Evolutionary conservation across 129 eudicot species (phyloP), one percentile per base, ranked within the genome.

Genomic region (Escallonia rubra): DNA sequence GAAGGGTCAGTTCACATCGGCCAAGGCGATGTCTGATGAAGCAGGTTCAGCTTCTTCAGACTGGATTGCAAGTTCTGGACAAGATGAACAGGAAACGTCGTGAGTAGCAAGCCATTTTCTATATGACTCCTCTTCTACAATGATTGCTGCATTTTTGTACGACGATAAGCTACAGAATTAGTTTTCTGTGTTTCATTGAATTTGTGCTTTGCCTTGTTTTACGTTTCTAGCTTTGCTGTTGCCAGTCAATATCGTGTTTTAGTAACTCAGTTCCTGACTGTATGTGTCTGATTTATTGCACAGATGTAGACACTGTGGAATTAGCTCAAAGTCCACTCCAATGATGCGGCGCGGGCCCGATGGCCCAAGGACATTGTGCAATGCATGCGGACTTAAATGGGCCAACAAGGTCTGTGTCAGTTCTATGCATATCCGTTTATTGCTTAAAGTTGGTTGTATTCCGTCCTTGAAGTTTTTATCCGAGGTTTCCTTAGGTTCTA

Each of bases 271-370:
- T 43, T 54, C 23, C 63, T 75, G 64, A 43, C 49, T 61, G 15
- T 67, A 48, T 23, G 0, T 23, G 34, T 76, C 16, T 77, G 42
- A 41, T 71, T 75, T 65, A n/a, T 43, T 65, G 52, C 66, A 61
- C 86, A 89, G 98, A 63, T 92, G 98, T 78, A 76, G 77, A 64
- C 89, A 92, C 76, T 92, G 98, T 68, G 96, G 96, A 63, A 89
- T 80, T 64, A 86, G 98, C 75, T 89, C 96, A 73, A 92, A 92
- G 49, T 78, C 95, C 52, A 92, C 98, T 46, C 98, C 98, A 43
- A 89, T 89, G 90, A 92, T 92, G 98, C 95, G 98, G 13, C 98
- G 96, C 66, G 98, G 98, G 42, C 98, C 98, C 69, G 89, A 81
- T 76, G 98, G 98, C 43, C 98, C 96, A 66, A 82, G 96, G 76